phyloP scores from a whole-genome alignment of 139 green algal species.

The Gonium pectorale region DNA sequence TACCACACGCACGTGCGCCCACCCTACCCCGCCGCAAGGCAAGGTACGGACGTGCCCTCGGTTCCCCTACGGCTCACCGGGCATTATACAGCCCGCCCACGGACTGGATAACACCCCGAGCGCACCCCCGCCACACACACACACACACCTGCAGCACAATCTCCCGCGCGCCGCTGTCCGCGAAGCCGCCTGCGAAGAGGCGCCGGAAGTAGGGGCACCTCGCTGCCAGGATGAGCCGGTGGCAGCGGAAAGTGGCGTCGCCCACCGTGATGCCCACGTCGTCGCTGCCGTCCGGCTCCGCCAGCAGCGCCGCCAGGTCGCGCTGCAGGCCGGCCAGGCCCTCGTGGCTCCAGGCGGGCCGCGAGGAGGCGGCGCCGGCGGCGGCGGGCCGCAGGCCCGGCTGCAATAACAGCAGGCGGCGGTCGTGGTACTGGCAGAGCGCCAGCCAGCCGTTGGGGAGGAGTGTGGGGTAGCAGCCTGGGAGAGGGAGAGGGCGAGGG shows the following conservation, averaged over 20 bases:
- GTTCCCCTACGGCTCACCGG: too few relatives aligned
- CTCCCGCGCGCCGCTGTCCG: conserved; percentile 5
- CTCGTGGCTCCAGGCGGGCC: conserved; percentile 34
- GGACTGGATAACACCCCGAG: too few relatives aligned
- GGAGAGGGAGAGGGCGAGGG: background rate
- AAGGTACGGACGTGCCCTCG: too few relatives aligned
- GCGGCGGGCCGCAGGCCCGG: background rate
- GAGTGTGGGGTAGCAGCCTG: conserved; percentile 19
- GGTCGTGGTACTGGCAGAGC: conserved; percentile 33
- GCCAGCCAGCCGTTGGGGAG: conserved; percentile 37
- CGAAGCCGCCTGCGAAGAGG: conserved; percentile 35
- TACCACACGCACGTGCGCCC: too few relatives aligned
- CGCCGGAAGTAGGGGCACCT: conserved; percentile 33
- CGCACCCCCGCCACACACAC: background rate
- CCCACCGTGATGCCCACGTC: conserved; percentile 15
- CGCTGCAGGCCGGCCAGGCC: background rate
- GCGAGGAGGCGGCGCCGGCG: background rate
- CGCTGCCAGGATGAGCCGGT: conserved; percentile 22
- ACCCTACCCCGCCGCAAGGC: too few relatives aligned
- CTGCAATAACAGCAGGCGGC: conserved; percentile 28
- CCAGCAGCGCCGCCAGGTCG: conserved; percentile 24
- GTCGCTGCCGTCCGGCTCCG: background rate
- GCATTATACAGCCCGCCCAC: too few relatives aligned
- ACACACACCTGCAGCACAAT: conserved; percentile 25
- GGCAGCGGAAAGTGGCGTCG: background rate